These are phyloP conservation scores for Fomes fomentarius DNA, from an alignment of 1,284 basidiomycete species.

Conservation along the genomic window DNA sequence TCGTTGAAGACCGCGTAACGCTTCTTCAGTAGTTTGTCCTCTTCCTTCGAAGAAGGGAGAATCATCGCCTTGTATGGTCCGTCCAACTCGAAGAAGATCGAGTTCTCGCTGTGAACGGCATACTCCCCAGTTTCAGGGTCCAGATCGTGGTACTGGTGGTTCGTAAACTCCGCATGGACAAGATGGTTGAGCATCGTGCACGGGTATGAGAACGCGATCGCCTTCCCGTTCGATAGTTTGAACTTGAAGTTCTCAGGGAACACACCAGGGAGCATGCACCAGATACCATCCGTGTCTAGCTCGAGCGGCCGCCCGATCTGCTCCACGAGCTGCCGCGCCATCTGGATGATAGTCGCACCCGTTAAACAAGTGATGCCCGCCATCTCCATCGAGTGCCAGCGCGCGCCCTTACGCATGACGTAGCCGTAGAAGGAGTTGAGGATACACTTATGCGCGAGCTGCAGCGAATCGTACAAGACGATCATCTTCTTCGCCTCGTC, in stretches of 20 bases:
- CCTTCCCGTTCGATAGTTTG: slow-evolving; percentile 87
- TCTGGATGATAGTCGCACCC: slow-evolving; percentile 99
- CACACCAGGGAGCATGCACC: slow-evolving; percentile 99
- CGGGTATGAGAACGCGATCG: slow-evolving; percentile 93
- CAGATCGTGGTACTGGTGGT: slow-evolving; percentile 97
- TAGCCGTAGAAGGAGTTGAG: slow-evolving; percentile 99
- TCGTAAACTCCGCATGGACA: slow-evolving; percentile 95
- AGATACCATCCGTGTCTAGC: slow-evolving; percentile 98
- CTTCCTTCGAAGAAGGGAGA: slow-evolving; percentile 97
- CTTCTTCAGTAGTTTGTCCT: slow-evolving; percentile 99
- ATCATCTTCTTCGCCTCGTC: slow-evolving; percentile 99
- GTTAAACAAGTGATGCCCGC: slow-evolving; percentile 99
- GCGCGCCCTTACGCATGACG: slow-evolving; percentile 99
- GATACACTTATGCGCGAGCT: slow-evolving; percentile 99
- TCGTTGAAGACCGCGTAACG: slow-evolving; percentile 99
- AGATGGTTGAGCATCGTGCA: slow-evolving; percentile 99
- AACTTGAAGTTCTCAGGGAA: slow-evolving; percentile 99
- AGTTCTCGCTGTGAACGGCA: slow-evolving; percentile 92
- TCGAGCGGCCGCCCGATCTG: slow-evolving; percentile 97
- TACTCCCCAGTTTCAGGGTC: slow-evolving; percentile 87
- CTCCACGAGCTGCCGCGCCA: slow-evolving; percentile 98
- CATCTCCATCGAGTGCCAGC: slow-evolving; percentile 99
- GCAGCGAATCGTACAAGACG: slow-evolving; percentile 99
- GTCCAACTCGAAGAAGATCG: slow-evolving; percentile 99
- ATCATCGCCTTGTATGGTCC: slow-evolving; percentile 99